These are phyloP conservation scores for Aspergillus steynii DNA, from an alignment of 495 filamentous ascomycete genomes.

Conservation along the genomic window DNA sequence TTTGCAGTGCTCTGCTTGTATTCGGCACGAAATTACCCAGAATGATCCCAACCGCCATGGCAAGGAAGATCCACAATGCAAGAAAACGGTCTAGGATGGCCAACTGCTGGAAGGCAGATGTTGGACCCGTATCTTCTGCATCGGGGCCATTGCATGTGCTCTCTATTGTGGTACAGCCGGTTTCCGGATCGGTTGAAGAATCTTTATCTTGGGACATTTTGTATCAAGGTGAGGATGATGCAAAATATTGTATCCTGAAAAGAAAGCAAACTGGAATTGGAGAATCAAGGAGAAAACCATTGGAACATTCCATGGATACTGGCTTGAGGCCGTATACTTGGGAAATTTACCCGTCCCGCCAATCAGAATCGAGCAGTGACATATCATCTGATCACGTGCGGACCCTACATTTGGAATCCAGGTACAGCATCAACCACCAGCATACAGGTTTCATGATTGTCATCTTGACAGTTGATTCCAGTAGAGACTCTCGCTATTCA, in stretches of 20 bases:
- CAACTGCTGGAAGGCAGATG: slow-evolving; percentile 54
- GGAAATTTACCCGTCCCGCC: neutral
- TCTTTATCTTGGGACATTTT: slow-evolving; percentile 3
- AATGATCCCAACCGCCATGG: slow-evolving; percentile 78
- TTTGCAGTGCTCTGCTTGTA: slow-evolving; percentile 62
- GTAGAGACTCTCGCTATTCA: too few species aligned
- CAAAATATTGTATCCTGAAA: neutral
- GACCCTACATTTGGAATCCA: neutral
- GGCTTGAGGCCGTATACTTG: neutral
- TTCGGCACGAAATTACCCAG: slow-evolving; percentile 75
- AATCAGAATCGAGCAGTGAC: slow-evolving; percentile 9
- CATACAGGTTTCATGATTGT: neutral
- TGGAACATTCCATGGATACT: neutral
- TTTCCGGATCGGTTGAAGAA: slow-evolving; percentile 1
- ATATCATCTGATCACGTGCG: slow-evolving; percentile 1
- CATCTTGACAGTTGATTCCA: too few species aligned
- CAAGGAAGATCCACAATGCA: slow-evolving; percentile 82
- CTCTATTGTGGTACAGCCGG: slow-evolving; percentile 1
- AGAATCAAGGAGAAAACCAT: neutral
- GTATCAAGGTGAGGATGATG: neutral
- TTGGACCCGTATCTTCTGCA: neutral
- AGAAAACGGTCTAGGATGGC: slow-evolving; percentile 75
- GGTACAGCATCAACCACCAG: too few species aligned
- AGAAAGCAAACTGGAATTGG: neutral
- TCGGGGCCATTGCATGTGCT: neutral